Percentiles rank a stretch among this genome's conserved stretches.
phyloP scores from a whole-genome alignment of 345 rosid genomes.

The Isatis tinctoria region DNA sequence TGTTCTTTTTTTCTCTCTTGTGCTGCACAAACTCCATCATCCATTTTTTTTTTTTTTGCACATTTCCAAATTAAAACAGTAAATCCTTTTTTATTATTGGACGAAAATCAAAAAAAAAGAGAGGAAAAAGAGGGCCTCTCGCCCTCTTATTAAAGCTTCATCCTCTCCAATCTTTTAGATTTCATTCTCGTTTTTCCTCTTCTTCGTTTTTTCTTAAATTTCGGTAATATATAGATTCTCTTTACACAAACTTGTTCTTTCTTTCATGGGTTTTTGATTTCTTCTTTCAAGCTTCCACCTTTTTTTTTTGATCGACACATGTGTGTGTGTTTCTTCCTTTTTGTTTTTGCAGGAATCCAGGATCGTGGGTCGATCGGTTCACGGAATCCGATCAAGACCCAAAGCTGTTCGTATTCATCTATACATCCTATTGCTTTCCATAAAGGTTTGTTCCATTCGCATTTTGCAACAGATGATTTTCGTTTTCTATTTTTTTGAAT shows the following conservation, averaged over 20 bases:
- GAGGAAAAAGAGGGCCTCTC: slow-evolving; percentile 51
- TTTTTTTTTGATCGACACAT: slow-evolving; percentile 4
- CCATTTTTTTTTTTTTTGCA: slow-evolving; percentile 7
- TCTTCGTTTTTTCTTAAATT: slow-evolving; percentile 17
- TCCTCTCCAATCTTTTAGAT: slow-evolving; percentile 23
- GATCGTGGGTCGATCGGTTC: slow-evolving; percentile 52
- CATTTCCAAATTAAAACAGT: slow-evolving; percentile 17
- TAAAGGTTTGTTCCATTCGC: slow-evolving; percentile 35
- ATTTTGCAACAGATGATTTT: background rate
- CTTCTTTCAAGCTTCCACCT: slow-evolving; percentile 9
- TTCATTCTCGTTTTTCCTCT: slow-evolving; percentile 17
- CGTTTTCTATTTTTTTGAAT: background rate
- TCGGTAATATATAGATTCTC: slow-evolving; percentile 36
- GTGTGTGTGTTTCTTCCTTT: background rate
- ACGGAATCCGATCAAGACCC: slow-evolving; percentile 46
- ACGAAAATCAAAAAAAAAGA: slow-evolving; percentile 18
- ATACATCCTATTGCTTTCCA: slow-evolving; percentile 15
- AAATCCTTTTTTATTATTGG: background rate
- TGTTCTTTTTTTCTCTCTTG: background rate
- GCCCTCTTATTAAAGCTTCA: slow-evolving; percentile 40
- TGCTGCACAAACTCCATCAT: slow-evolving; percentile 34
- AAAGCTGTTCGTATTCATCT: slow-evolving; percentile 22
- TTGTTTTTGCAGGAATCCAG: slow-evolving; percentile 40
- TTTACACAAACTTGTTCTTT: slow-evolving; percentile 34
- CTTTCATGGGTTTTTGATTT: slow-evolving; percentile 36